A percentile compares a stretch with the other conserved stretches of the same genome.
phyloP scores from a whole-genome alignment of 306 rosid species.

The Dalbergia cochinchinensis region DNA sequence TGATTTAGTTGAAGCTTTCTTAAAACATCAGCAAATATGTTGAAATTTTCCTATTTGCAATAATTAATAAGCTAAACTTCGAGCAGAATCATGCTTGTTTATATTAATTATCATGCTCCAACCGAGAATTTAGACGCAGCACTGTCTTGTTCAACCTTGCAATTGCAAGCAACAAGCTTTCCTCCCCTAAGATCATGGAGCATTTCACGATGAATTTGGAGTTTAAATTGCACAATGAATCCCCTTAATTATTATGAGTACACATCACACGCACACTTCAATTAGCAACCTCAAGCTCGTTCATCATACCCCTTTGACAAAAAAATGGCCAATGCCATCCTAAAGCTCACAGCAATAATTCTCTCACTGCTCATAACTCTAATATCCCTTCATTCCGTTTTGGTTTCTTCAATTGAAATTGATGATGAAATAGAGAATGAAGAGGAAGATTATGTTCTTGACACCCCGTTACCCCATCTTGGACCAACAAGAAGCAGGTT shows the following conservation, averaged over 20 bases:
- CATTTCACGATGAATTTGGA: conserved; percentile 40
- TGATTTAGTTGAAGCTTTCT: conserved; percentile 34
- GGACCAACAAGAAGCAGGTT: conserved; percentile 65
- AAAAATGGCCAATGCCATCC: conserved; percentile 57
- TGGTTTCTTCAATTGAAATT: conserved; percentile 40
- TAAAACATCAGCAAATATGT: conserved; percentile 41
- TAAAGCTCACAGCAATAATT: conserved; percentile 60
- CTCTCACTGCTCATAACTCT: conserved; percentile 50
- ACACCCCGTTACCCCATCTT: conserved; percentile 41
- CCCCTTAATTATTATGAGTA: conserved; percentile 17
- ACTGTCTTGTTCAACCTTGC: conserved; percentile 38
- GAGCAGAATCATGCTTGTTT: conserved; percentile 28
- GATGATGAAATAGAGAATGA: conserved; percentile 36
- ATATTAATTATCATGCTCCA: conserved; percentile 28
- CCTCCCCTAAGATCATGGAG: conserved; percentile 52
- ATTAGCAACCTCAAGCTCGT: background rate
- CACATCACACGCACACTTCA: background rate
- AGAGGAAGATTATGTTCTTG: conserved; percentile 50
- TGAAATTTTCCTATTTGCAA: conserved; percentile 31
- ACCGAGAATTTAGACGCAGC: conserved; percentile 45
- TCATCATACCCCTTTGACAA: background rate
- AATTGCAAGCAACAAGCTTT: conserved; percentile 48
- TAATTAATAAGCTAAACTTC: background rate
- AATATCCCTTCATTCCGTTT: conserved; percentile 25
- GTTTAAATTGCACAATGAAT: conserved; percentile 38